Evolutionary conservation across 352 stramenopile species (phyloP).

Genomic region (Pythium diclinum): DNA sequence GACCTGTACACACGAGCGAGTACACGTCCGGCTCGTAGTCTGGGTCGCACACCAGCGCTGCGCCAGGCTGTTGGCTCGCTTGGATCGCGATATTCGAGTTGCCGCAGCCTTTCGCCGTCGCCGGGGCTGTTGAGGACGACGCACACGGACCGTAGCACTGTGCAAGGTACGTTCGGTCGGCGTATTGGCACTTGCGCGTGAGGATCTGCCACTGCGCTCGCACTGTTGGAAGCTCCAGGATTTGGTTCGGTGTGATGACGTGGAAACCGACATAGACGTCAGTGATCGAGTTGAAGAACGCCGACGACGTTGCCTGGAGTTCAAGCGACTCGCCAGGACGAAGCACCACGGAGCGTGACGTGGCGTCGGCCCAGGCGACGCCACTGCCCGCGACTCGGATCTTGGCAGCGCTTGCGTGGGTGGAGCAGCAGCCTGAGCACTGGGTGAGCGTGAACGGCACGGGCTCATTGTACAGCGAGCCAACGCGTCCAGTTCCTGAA

Average conservation of each 20-base stretch:
- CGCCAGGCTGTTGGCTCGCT: constrained; percentile 17
- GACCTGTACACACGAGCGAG: constrained; percentile 45
- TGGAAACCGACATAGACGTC: constrained; percentile 76
- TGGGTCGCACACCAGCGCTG: constrained; percentile 28
- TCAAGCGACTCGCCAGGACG: constrained; percentile 47
- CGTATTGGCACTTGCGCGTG: constrained; percentile 56
- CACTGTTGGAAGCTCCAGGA: constrained; percentile 45
- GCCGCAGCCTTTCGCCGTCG: constrained; percentile 33
- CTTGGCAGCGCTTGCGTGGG: constrained; percentile 48
- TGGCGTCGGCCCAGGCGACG: constrained; percentile 34
- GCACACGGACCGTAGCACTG: constrained; percentile 49
- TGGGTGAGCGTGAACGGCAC: constrained; percentile 47
- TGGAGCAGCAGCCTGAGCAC: constrained; percentile 67
- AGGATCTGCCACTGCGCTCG: constrained; percentile 56
- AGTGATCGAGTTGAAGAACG: constrained; percentile 54
- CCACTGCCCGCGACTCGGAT: constrained; percentile 41
- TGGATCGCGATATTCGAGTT: constrained; percentile 57
- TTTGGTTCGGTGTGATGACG: constrained; percentile 64
- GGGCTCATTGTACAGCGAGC: constrained; percentile 46
- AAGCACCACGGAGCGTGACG: constrained; percentile 38
- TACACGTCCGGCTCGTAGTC: constrained; percentile 49
- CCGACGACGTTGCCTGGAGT: constrained; percentile 40
- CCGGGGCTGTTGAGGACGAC: constrained; percentile 10
- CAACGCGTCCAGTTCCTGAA: constrained; percentile 49
- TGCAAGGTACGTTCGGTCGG: constrained; percentile 42